Evolutionary conservation across 1,284 basidiomycete species (phyloP).

Genomic region (Takashimella tepidaria): DNA sequence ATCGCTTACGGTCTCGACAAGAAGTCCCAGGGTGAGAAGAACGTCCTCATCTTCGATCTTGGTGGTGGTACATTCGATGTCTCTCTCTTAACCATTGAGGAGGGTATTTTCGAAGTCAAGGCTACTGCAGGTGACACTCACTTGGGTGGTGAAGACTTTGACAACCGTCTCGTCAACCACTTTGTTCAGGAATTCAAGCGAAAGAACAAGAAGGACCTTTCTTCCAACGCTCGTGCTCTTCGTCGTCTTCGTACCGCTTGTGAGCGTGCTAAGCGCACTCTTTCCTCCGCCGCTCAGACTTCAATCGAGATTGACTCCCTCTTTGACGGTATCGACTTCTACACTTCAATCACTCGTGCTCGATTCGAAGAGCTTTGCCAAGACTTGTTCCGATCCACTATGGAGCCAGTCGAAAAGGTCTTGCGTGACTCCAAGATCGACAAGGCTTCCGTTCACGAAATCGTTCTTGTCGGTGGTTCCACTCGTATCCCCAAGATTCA

Average conservation of each 20-base stretch:
- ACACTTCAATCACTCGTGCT: constrained; percentile 95
- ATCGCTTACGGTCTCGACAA: constrained; percentile 96
- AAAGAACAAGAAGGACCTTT: constrained; percentile 90
- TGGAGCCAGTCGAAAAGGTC: constrained; percentile 98
- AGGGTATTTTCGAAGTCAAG: constrained; percentile 95
- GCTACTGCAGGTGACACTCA: constrained; percentile 98
- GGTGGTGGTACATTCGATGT: constrained; percentile 99
- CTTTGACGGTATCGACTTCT: constrained; percentile 97
- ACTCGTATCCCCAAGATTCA: constrained; percentile 99
- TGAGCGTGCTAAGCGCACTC: constrained; percentile 97
- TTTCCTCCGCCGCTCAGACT: constrained; percentile 94
- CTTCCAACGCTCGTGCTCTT: constrained; percentile 87
- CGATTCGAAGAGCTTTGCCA: constrained; percentile 98
- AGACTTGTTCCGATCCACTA: constrained; percentile 92
- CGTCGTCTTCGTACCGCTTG: constrained; percentile 96
- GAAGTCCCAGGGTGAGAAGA: constrained; percentile 77
- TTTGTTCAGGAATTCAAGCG: constrained; percentile 95
- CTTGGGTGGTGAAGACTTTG: constrained; percentile 98
- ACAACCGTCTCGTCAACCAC: constrained; percentile 92
- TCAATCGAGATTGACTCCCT: constrained; percentile 98
- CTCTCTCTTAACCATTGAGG: constrained; percentile 91
- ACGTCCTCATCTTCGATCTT: constrained; percentile 97
- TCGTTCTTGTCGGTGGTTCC: constrained; percentile 85
- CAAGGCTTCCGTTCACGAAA: constrained; percentile 67
- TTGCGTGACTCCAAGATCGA: constrained; percentile 97